These are phyloP conservation scores for Candida pseudoglaebosa DNA, from an alignment of 805 yeast genomes.

Conservation along the genomic window DNA sequence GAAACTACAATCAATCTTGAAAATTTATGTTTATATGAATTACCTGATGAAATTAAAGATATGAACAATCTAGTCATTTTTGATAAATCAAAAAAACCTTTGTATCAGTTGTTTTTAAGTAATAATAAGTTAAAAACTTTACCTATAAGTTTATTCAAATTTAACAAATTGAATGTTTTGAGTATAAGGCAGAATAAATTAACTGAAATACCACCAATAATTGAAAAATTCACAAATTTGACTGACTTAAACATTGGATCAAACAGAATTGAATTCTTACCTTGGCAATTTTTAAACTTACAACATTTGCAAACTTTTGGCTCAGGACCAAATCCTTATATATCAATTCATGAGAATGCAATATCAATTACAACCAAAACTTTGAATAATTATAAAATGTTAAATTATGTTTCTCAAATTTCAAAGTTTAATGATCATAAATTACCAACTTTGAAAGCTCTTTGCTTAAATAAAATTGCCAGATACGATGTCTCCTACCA, in stretches of 20 bases:
- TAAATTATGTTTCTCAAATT: constrained; percentile 23
- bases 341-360: constrained; percentile 24
- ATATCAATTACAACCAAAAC: constrained; percentile 14
- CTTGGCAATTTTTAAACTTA: constrained; percentile 49
- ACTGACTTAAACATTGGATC: constrained; percentile 50
- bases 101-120: constrained; percentile 48
- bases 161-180: constrained; percentile 47
- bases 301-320: constrained; percentile 40
- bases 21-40: constrained; percentile 39
- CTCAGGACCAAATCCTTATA: constrained; percentile 53
- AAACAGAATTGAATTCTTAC: constrained; percentile 49
- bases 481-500: constrained; percentile 49
- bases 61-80: constrained; percentile 51
- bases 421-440: constrained; percentile 20
- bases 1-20: constrained; percentile 45
- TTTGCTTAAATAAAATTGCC: constrained; percentile 48
- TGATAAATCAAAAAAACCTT: constrained; percentile 13
- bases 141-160: constrained; percentile 49
- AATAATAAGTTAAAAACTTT: constrained; percentile 46
- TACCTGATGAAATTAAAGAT: constrained; percentile 60
- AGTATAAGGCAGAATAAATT: constrained; percentile 49
- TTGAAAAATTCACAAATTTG: constrained; percentile 37
- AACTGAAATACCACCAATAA: constrained; percentile 45
- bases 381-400: constrained; percentile 17
- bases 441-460: constrained; percentile 45